Base-by-base conservation (phyloP, 805 yeast species). In the Cyberlindnera xishuangbannaensis region DNA sequence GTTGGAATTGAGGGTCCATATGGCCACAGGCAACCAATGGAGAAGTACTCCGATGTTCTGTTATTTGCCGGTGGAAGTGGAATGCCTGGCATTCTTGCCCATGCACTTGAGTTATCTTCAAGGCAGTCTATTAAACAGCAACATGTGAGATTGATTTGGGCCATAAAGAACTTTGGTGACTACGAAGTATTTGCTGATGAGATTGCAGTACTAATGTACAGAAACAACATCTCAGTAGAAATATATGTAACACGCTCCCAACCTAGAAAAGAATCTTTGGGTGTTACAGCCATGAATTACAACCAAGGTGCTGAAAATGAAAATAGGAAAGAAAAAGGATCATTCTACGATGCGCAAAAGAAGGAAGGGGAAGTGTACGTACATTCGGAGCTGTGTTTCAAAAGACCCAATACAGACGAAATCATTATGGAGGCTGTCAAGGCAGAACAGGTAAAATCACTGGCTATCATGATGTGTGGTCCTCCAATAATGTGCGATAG, bases 1-100 rank as follows among this genome's bases (percentile, higher is more conserved):
- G 64, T 73, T 13, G 58, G 67, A 18, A 48, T 76, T 11, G 85
- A 78, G 48, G 85, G 85, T 0, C 79, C 83, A 5, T 78, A 78
- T 45, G 84, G 84, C 1, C 54, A 56, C 15, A 47, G 50, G n/a
- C 48, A 64, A 3, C 67, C 69, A 16, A 58, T 61, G 36, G 50
- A 56, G 30, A 54, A 55, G 26, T 66, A 57, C 53, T 58, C 56
- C 35, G 58, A 55, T 30, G 65, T 61, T 6, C 56, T 65, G 16
- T 61, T 61, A 30, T 44, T 75, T 7, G 71, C 77, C 18, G 71
- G 75, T 27, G 78, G 78, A 30, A 62, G 67, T 41, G 78, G 78
- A 45, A 56, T 73, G 14, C 72, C 76, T 2, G 77, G 77, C 5
- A 59, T 66, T n/a, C 66, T 58, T 39, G 56, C 65, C 21, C 68